Evolutionary conservation across 495 filamentous ascomycete genomes (phyloP).

Genomic region (Margaritispora aquatica): DNA sequence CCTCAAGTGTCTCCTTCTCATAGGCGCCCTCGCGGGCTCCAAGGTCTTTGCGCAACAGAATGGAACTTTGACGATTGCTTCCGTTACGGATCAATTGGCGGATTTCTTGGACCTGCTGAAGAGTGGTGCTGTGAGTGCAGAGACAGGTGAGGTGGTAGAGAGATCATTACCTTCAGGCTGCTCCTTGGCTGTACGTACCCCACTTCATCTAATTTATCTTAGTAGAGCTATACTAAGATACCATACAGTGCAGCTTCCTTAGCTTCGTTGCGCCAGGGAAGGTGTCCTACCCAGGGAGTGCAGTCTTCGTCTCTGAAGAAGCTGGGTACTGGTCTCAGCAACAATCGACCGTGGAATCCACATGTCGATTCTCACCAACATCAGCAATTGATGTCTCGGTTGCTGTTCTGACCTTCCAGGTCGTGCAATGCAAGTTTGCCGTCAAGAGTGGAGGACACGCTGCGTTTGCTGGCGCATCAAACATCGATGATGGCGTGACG

Average conservation of each 20-base stretch:
- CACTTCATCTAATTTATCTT: not conserved
- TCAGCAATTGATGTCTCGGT: conserved; percentile 32
- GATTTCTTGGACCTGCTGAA: conserved; percentile 3
- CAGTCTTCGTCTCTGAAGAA: conserved; percentile 17
- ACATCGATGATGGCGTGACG: conserved; percentile 47
- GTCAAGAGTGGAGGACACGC: conserved; percentile 48
- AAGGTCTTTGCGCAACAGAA: not conserved
- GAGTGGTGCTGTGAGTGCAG: conserved; percentile 6
- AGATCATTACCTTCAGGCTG: not conserved
- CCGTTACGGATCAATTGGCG: conserved; percentile 2
- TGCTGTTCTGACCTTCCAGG: conserved; percentile 27
- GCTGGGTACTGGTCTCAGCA: conserved; percentile 43
- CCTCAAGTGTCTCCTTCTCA: not conserved
- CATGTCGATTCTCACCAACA: conserved; percentile 37
- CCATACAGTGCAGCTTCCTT: conserved; percentile 24
- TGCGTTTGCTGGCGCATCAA: conserved; percentile 40
- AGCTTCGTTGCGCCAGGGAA: conserved; percentile 15
- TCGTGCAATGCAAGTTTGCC: conserved; percentile 36
- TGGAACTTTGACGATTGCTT: conserved; percentile 1
- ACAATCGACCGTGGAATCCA: conserved; percentile 30
- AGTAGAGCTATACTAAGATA: not conserved
- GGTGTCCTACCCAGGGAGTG: conserved; percentile 12
- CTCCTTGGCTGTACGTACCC: conserved; percentile 6
- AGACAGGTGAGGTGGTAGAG: not conserved
- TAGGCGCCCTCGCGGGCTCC: not conserved